phyloP scores from a whole-genome alignment of 2,329 filamentous ascomycete species.

The Penicillium sp. region DNA sequence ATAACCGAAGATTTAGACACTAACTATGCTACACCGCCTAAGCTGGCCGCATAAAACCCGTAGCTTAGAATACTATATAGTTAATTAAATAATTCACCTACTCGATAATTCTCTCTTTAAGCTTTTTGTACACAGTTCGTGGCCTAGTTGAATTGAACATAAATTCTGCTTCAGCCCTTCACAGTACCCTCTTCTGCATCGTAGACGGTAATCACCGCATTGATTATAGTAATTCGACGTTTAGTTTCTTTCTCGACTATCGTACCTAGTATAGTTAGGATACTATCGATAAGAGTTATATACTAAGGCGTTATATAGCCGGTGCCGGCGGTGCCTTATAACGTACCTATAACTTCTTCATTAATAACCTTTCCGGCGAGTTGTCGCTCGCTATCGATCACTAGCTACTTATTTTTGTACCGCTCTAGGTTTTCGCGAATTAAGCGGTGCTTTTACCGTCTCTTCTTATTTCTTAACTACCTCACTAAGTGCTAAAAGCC shows the following conservation, averaged over 20 bases:
- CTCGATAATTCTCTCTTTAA: too few relatives aligned
- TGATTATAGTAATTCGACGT: slow-evolving; percentile 25
- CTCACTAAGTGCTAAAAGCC: slow-evolving; percentile 8
- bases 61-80: too few relatives aligned
- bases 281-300: slow-evolving; percentile 23
- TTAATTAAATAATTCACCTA: too few relatives aligned
- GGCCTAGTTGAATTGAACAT: too few relatives aligned
- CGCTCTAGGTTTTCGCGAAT: slow-evolving; percentile 26
- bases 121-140: too few relatives aligned
- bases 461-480: slow-evolving; percentile 22
- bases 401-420: slow-evolving; percentile 31
- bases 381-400: slow-evolving; percentile 26
- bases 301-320: slow-evolving; percentile 23
- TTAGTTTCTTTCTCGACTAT: slow-evolving; percentile 27
- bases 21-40: too few relatives aligned
- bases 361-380: slow-evolving; percentile 26
- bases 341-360: slow-evolving; percentile 22
- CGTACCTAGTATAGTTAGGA: slow-evolving; percentile 23
- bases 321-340: slow-evolving; percentile 23
- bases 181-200: slow-evolving; percentile 25
- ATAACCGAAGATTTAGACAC: too few relatives aligned
- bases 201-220: slow-evolving; percentile 28
- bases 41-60: too few relatives aligned
- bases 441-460: slow-evolving; percentile 17
- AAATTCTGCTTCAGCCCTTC: too few relatives aligned